These are phyloP conservation scores for Hypoxylon sp. DNA, from an alignment of 2,329 filamentous ascomycete genomes.

Conservation along the genomic window DNA sequence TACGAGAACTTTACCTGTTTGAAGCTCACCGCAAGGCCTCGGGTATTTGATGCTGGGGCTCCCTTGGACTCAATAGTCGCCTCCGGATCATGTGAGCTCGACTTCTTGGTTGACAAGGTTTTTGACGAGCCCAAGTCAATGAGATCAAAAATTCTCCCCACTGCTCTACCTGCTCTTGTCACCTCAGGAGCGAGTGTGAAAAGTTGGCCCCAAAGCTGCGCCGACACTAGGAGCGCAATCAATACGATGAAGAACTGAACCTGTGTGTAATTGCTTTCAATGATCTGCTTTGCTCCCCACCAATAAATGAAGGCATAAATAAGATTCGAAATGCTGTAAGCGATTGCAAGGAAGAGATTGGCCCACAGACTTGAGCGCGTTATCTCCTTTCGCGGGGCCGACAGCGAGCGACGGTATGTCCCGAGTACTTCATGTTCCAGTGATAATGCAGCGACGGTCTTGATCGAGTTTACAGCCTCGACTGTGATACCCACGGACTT, in stretches of 20 bases:
- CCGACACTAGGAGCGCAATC: constrained; percentile 78
- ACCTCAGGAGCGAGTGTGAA: constrained; percentile 83
- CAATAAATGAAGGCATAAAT: constrained; percentile 84
- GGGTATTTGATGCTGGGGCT: constrained; percentile 31
- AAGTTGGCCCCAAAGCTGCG: constrained; percentile 80
- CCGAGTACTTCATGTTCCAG: constrained; percentile 66
- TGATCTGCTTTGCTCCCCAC: constrained; percentile 82
- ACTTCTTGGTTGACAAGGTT: constrained; percentile 35
- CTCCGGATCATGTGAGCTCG: constrained; percentile 48
- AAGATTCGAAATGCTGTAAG: constrained; percentile 73
- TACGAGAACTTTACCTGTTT: constrained; percentile 72
- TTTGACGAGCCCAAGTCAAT: constrained; percentile 61
- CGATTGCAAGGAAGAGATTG: constrained; percentile 73
- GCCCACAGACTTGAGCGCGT: constrained; percentile 64
- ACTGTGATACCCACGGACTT: constrained; percentile 75
- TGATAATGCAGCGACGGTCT: constrained; percentile 72
- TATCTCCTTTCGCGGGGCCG: constrained; percentile 68
- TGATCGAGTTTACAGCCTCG: constrained; percentile 76
- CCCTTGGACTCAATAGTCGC: constrained; percentile 49
- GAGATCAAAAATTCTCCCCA: constrained; percentile 69
- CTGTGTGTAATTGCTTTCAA: constrained; percentile 72
- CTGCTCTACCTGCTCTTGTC: constrained; percentile 74
- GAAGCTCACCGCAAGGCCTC: constrained; percentile 63
- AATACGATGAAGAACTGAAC: constrained; percentile 83
- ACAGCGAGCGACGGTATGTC: constrained; percentile 67